A percentile compares a stretch with the other conserved stretches of the same genome.
phyloP scores from a whole-genome alignment of 164 flowering plant genomes.

The Platanus orientalis region DNA sequence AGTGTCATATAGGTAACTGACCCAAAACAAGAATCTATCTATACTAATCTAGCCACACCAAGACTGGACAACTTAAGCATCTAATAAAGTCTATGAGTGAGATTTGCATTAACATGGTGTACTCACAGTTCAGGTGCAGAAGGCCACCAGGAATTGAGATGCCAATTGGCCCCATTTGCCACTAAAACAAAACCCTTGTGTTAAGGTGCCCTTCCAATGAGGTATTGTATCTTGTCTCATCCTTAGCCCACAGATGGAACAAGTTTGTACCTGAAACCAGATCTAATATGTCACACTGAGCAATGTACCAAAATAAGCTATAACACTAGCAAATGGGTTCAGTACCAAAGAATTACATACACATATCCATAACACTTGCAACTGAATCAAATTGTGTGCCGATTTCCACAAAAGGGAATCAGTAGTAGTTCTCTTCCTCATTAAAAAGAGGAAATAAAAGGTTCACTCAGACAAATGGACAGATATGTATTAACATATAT shows the following conservation, averaged over 20 bases:
- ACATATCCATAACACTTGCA: neutral
- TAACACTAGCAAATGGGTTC: neutral
- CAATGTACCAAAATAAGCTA: neutral
- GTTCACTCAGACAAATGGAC: neutral
- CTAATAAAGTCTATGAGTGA: no score
- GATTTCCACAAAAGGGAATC: neutral
- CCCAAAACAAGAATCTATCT: no score
- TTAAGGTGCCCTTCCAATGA: neutral
- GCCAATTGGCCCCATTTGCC: no score
- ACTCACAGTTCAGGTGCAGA: no score
- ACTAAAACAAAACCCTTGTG: no score
- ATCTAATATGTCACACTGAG: neutral
- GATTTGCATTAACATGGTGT: no score
- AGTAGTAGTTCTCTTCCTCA: neutral
- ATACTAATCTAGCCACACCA: no score
- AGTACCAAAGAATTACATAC: neutral
- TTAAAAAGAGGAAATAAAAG: neutral
- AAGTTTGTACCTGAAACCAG: neutral
- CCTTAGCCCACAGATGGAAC: neutral
- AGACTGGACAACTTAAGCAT: no score
- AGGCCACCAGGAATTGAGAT: no score
- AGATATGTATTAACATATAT: neutral
- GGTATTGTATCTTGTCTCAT: neutral
- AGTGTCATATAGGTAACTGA: no score
- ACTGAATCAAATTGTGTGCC: neutral